Conservation (phyloP, 148 eudicot species). For the Cornus kousa region DNA sequence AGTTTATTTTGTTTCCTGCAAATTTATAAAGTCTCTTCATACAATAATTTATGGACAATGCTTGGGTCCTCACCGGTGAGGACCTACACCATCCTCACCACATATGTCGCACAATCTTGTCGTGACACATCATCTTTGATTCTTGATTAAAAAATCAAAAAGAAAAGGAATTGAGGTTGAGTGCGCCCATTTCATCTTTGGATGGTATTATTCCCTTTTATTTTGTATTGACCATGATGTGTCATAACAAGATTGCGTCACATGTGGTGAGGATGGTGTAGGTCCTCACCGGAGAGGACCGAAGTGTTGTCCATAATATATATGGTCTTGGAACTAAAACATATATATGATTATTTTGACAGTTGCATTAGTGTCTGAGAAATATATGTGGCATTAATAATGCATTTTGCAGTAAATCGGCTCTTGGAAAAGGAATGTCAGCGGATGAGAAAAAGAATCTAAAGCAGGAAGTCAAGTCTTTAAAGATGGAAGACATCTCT, state of each 20-base stretch:
- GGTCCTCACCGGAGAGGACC: no score
- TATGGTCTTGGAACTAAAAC: background rate
- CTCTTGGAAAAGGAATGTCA: slow-evolving; percentile 68
- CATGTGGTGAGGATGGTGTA: no score
- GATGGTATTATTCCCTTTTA: no score
- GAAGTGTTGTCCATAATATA: background rate
- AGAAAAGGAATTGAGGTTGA: no score
- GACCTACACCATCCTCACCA: no score
- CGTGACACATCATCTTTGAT: no score
- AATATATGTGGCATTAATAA: background rate
- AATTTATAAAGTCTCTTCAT: background rate
- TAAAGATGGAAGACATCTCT: slow-evolving; percentile 72
- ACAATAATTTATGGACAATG: background rate
- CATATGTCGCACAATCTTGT: no score
- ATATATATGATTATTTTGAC: background rate
- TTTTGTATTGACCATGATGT: no score
- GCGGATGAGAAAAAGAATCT: slow-evolving; percentile 63
- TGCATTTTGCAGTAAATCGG: slow-evolving; percentile 55
- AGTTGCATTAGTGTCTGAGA: background rate
- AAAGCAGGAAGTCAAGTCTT: slow-evolving; percentile 60
- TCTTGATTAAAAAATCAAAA: no score
- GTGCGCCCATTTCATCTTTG: no score
- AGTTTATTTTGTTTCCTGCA: background rate
- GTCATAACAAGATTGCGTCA: no score
- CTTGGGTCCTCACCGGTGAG: no score